Conservation (phyloP, 2,329 filamentous ascomycete genomes). For the Fusarium ambrosium region DNA sequence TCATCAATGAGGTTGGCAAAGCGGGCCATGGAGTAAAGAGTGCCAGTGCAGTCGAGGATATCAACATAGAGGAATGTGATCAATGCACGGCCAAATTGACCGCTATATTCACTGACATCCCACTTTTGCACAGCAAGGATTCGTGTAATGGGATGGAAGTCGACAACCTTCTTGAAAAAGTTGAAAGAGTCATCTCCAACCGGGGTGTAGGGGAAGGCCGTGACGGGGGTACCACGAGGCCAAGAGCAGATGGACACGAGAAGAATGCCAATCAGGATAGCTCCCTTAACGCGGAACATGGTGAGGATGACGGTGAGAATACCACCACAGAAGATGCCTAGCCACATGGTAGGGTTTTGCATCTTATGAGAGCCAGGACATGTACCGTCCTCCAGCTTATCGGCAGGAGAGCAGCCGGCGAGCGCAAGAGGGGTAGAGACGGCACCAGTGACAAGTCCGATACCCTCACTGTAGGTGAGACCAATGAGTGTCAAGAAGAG, state of each 20-base stretch:
- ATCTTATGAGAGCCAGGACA: slow-evolving; percentile 79
- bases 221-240: slow-evolving; percentile 81
- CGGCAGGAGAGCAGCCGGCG: slow-evolving; percentile 73
- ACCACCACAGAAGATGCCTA: slow-evolving; percentile 89
- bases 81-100: slow-evolving; percentile 85
- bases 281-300: slow-evolving; percentile 89
- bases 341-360: slow-evolving; percentile 87
- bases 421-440: slow-evolving; percentile 77
- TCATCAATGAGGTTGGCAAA: slow-evolving; percentile 86
- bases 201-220: slow-evolving; percentile 82
- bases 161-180: slow-evolving; percentile 90
- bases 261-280: slow-evolving; percentile 85
- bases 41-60: slow-evolving; percentile 88
- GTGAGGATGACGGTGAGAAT: slow-evolving; percentile 84
- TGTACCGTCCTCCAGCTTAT: slow-evolving; percentile 54
- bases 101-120: slow-evolving; percentile 76
- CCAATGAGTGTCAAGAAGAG: slow-evolving; percentile 84
- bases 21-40: slow-evolving; percentile 91
- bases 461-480: slow-evolving; percentile 84
- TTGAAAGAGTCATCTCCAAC: slow-evolving; percentile 80
- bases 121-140: slow-evolving; percentile 81
- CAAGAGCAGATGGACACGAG: slow-evolving; percentile 91
- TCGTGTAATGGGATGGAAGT: slow-evolving; percentile 81
- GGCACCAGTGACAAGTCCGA: slow-evolving; percentile 80
- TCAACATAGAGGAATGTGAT: slow-evolving; percentile 94